Percentiles rank a stretch among this genome's conserved stretches.
phyloP scores from a whole-genome alignment of 768 basidiomycete genomes.

The Boletus rufocinnamomeus region DNA sequence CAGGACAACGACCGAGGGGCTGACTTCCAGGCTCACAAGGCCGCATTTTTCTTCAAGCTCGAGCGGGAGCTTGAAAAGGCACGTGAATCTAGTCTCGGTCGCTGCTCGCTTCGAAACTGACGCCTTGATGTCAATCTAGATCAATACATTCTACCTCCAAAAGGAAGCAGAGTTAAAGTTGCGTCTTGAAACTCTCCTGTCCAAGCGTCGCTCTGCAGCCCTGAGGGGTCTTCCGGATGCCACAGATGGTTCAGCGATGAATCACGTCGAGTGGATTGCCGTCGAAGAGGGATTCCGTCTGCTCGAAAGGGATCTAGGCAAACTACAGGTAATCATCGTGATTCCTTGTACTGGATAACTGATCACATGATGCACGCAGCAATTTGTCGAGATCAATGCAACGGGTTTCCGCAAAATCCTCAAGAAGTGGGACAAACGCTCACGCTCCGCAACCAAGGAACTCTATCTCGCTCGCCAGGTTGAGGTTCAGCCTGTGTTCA shows the following conservation, averaged over 20 bases:
- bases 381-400: conserved; percentile 97
- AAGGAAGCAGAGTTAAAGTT: conserved; percentile 94
- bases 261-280: conserved; percentile 90
- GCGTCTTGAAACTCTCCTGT: conserved; percentile 88
- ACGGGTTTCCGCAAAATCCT: conserved; percentile 96
- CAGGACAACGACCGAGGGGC: conserved; percentile 75
- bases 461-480: conserved; percentile 95
- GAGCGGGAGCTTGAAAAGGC: conserved; percentile 98
- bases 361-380: conserved; percentile 47
- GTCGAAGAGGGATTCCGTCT: conserved; percentile 95
- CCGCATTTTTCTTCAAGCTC: conserved; percentile 98
- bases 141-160: conserved; percentile 96
- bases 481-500: conserved; percentile 98
- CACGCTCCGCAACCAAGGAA: conserved; percentile 94
- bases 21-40: conserved; percentile 92
- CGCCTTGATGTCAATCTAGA: conserved; percentile 50
- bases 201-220: conserved; percentile 86
- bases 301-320: conserved; percentile 90
- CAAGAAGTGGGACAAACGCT: conserved; percentile 98
- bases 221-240: conserved; percentile 70
- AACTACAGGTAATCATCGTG: conserved; percentile 72
- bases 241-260: conserved; percentile 53
- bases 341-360: conserved; percentile 10
- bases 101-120: conserved; percentile 7
- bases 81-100: conserved; percentile 22